Evolutionary conservation across 2,329 filamentous ascomycete genomes (phyloP).

Genomic region (Paracorniculantispora psalliotae): DNA sequence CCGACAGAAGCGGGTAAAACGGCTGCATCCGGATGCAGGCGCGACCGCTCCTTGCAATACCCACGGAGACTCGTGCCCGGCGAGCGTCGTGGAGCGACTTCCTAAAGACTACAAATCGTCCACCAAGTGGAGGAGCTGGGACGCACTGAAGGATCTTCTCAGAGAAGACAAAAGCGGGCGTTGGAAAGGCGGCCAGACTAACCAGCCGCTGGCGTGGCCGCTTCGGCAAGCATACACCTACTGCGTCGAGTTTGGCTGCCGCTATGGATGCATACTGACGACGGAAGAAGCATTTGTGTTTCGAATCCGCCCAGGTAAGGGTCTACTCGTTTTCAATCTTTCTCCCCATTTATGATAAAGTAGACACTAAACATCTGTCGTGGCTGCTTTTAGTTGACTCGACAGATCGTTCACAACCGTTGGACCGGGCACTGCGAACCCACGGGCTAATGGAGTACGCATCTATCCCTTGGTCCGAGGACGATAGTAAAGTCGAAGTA

Average conservation of each 20-base stretch:
- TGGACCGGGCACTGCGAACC: neutral
- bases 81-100: neutral
- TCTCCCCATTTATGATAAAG: neutral
- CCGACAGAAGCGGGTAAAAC: too few relatives aligned
- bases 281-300: slow-evolving; percentile 3
- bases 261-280: slow-evolving; percentile 1
- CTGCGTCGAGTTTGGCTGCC: neutral
- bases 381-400: neutral
- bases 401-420: neutral
- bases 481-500: neutral
- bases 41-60: neutral
- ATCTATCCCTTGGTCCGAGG: neutral
- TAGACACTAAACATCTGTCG: too few relatives aligned
- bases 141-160: neutral
- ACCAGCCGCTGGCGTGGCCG: neutral
- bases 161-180: neutral
- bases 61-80: neutral
- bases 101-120: neutral
- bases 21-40: neutral
- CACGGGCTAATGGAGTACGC: neutral
- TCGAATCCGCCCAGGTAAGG: neutral
- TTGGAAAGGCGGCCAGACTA: neutral
- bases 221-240: neutral
- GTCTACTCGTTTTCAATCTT: neutral
- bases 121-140: neutral